Evolutionary conservation across 129 eudicot genomes (phyloP).

Genomic region (Silybum marianum): DNA sequence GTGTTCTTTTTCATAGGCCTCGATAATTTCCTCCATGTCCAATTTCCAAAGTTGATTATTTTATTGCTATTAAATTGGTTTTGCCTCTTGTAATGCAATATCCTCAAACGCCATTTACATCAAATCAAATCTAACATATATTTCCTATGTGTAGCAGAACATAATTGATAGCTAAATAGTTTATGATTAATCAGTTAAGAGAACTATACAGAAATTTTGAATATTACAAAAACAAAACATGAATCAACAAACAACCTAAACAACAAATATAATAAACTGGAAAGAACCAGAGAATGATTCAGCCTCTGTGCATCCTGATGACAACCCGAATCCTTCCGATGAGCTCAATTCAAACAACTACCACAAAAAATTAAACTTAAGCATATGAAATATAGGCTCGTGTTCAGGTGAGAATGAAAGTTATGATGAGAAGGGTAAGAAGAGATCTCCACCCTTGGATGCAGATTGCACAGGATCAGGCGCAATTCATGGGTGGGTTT

Average conservation of each 20-base stretch:
- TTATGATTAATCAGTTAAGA: not conserved
- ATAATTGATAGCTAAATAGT: not conserved
- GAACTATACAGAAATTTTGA: not conserved
- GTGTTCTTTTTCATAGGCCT: too few species aligned
- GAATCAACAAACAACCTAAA: not conserved
- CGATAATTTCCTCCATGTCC: too few species aligned
- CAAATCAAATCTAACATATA: not conserved
- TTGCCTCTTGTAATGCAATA: too few species aligned
- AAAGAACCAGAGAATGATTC: not conserved
- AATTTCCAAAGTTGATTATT: too few species aligned
- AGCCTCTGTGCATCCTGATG: not conserved
- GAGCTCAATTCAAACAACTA: not conserved
- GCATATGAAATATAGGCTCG: not conserved
- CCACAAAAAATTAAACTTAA: not conserved
- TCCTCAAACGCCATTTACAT: too few species aligned
- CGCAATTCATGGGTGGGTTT: too few species aligned
- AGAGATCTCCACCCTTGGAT: too few species aligned
- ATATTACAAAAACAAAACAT: not conserved
- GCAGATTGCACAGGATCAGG: too few species aligned
- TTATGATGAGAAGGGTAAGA: too few species aligned
- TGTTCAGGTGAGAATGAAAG: too few species aligned
- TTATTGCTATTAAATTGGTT: too few species aligned
- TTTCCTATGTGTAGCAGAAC: not conserved
- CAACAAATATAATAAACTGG: not conserved
- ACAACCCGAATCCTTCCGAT: not conserved